phyloP scores from a whole-genome alignment of 495 filamentous ascomycete species.

The Xanthoparmelia taractica region DNA sequence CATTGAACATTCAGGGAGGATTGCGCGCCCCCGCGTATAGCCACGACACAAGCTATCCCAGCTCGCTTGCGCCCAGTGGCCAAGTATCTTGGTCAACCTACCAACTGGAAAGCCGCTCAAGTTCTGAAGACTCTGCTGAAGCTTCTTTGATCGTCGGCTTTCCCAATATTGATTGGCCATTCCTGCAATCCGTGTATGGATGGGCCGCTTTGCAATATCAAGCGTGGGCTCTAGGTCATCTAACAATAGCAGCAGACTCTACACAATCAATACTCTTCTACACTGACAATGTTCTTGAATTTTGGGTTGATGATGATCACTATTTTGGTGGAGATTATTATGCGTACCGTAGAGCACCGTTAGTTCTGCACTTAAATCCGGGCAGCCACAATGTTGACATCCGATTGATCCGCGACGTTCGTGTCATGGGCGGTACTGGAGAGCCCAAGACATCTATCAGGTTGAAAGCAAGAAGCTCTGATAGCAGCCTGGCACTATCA shows the following conservation, averaged over 20 bases:
- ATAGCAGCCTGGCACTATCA: constrained; percentile 30
- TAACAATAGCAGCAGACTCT: constrained; percentile 31
- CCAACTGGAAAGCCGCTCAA: constrained; percentile 26
- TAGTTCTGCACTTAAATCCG: constrained; percentile 41
- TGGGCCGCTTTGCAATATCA: constrained; percentile 56
- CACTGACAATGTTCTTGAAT: constrained; percentile 42
- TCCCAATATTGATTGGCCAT: constrained; percentile 43
- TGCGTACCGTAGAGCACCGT: constrained; percentile 41
- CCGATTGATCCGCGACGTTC: constrained; percentile 47
- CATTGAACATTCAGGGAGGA: constrained; percentile 46
- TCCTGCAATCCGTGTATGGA: constrained; percentile 48
- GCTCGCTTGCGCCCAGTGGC: constrained; percentile 45
- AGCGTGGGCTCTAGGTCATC: constrained; percentile 48
- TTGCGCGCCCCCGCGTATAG: constrained; percentile 41
- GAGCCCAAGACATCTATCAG: constrained; percentile 35
- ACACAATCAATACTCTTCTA: constrained; percentile 35
- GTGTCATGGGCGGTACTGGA: constrained; percentile 43
- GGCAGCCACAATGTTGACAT: constrained; percentile 46
- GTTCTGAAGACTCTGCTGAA: constrained; percentile 22
- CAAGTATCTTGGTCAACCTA: constrained; percentile 39
- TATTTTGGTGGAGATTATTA: constrained; percentile 55
- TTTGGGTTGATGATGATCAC: constrained; percentile 41
- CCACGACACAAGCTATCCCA: constrained; percentile 35
- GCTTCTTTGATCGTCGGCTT: constrained; percentile 40
- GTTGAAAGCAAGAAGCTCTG: constrained; percentile 30